Conservation (phyloP, 768 basidiomycete species). For the Mycena galericulata region DNA sequence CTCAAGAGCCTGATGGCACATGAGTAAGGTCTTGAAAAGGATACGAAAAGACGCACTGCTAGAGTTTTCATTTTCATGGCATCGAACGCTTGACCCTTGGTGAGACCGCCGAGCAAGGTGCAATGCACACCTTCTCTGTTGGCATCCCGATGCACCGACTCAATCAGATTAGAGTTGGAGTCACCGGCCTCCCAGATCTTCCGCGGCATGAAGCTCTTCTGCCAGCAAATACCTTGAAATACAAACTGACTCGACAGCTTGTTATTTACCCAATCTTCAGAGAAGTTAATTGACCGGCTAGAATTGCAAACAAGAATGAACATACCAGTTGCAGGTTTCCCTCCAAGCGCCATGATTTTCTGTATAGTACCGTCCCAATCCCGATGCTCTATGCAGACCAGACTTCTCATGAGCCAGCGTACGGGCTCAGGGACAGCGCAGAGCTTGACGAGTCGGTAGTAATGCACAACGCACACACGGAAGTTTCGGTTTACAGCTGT, state of each 20-base stretch:
- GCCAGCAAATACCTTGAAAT: not conserved
- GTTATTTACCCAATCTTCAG: not conserved
- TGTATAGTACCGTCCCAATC: constrained; percentile 36
- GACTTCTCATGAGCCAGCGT: constrained; percentile 33
- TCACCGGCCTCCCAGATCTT: not conserved
- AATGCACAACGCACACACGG: constrained; percentile 28
- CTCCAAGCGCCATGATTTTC: constrained; percentile 30
- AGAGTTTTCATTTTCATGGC: not conserved
- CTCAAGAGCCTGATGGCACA: too few species aligned
- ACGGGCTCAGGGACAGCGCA: constrained; percentile 31
- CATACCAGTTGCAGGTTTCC: constrained; percentile 35
- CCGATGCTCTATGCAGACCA: constrained; percentile 36
- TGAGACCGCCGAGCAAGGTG: not conserved
- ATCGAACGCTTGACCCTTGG: not conserved
- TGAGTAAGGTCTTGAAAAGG: too few species aligned
- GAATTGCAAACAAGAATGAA: too few species aligned
- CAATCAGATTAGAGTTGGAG: not conserved
- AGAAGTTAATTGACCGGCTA: not conserved
- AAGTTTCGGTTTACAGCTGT: constrained; percentile 17
- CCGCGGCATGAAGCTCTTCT: not conserved
- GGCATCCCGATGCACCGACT: not conserved
- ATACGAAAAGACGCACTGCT: not conserved
- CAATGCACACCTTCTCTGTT: constrained; percentile 3
- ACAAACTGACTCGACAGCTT: not conserved
- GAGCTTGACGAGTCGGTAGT: constrained; percentile 28